Evolutionary conservation across 306 rosid species (phyloP), one percentile per base, ranked within the genome.

Genomic region (Pterocarpus macrocarpus): DNA sequence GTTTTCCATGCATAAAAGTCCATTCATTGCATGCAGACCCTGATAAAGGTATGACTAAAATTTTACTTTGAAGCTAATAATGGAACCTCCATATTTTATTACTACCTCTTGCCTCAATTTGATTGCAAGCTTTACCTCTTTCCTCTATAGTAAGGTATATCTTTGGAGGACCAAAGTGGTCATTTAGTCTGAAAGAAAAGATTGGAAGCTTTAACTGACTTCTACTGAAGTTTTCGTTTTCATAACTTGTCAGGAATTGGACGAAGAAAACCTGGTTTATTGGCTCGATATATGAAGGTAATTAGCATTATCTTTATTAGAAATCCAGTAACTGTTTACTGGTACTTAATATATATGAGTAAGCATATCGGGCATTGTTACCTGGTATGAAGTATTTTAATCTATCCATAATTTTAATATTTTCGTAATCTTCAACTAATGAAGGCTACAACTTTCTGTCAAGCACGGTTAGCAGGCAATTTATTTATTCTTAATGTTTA

Each of bases 211-310:
- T 69, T 74, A 14, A 39, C 7, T 74, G 35, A 45, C 68, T 86
- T 80, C 74, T 57, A 34, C 56, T 87, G 66, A 87, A 65, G 71
- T 73, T 73, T 86, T 2, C 44, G 41, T 66, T 75, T 79, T 71
- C 72, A 73, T 16, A 81, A 80, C 73, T 73, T 68, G 75, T 69
- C 85, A 93, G 99, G 94, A 61, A 80, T 52, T 82, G 90, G 79
- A 79, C 88, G 87, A 75, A 86, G 86, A 69, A 93, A 89, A 77
- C 83, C 90, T 43, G 98, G 98, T 83, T 82, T 93, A 76, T 86
- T 95, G 86, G 85, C 92, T 38, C 92, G 93, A 50, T 95, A 93
- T 80, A 95, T 95, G 97, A 90, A 93, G 99, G 99, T 95, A 89
- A 85, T 69, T 87, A 41, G 8, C 28, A 8, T 59, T 68, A 30